Base-by-base conservation (phyloP, 176 grass and related monocot species). In the Metroxylon sagu region DNA sequence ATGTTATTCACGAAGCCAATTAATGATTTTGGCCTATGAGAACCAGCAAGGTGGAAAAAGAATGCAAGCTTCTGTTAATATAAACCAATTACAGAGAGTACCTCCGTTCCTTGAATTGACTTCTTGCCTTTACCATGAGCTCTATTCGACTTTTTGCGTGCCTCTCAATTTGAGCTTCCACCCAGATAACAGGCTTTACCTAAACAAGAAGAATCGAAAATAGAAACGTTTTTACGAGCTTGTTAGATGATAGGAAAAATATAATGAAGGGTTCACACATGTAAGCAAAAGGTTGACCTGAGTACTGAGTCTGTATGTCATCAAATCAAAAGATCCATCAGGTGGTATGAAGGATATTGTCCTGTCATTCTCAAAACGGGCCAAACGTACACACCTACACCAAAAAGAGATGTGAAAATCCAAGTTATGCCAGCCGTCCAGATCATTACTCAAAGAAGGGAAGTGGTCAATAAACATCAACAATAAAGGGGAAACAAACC, bases 41-140 rank as follows among this genome's bases (percentile, higher is more conserved):
- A 23, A 23, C 21, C 21, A 23, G 21, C 21, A 23, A 23, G 21
- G 21, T 23, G 21, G 21, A 23, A 23, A 23, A 23, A 23, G 21
- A 0, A 23, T 23, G 21, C 21, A 23, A 23, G 21, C 21, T 23
- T 23, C 21, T 23, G 21, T 23, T 23, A 23, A 23, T 23, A 23
- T 23, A 23, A 23, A 23, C 1, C 21, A 23, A 23, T 23, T 23
- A 23, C 21, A 23, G 21, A 23, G 21, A 23, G 21, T 23, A 97
- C 93, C 93, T 97, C 65, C 93, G 77, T 88, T 97, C 92, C 78
- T 97, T 97, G 67, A 97, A 97, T 75, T 91, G 87, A 77, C 92
- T 97, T 76, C 87, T 88, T 76, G 87, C 92, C 73, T 97, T 97
- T 26, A 97, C 69, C 76, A 61, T 91, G 29, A 97, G 79, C 71